Evolutionary conservation across 345 rosid genomes (phyloP), one percentile per base, ranked within the genome.

Genomic region (Syzygium oleosum): DNA sequence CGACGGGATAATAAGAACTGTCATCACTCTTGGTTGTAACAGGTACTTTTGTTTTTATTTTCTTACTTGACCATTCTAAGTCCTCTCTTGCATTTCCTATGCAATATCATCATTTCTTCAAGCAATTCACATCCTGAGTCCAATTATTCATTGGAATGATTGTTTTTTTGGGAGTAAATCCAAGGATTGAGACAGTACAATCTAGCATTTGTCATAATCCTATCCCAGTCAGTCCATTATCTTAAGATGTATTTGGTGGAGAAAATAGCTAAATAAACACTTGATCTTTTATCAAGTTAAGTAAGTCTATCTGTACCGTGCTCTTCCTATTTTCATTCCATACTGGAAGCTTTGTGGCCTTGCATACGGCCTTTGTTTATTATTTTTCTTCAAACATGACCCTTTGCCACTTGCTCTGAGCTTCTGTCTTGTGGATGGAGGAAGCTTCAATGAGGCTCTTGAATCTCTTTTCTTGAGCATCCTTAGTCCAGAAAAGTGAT

Each of bases 1-100:
- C 4, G 99, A 96, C 89, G 99, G 99, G 29, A 95, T 98, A 52
- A 85, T 96, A 85, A 95, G 92, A 91, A 95, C 98, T 88, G 99
- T 97, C 85, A 88, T 96, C 87, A 91, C 96, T 85, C 97, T 96
- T 14, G 91, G 87, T 87, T 96, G 99, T 93, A 94, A 95, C 49
- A 93, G 99, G 99, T 97, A 91, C 21, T 29, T n/a, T 54, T n/a
- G 0, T 87, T 49, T 51, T 23, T 31, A 7, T 84, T 63, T 53
- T 23, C 49, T 52, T 21, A 79, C 16, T 52, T 5, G 31, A 23
- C 56, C 56, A 51, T 23, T 22, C 52, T 56, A 11, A 52, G 15
- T 43, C 86, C 85, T 51, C 59, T 52, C 43, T 52, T 84, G 85
- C 80, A 73, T 73, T 73, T 34, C 13, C 2, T 73, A 10, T 73